phyloP scores from a whole-genome alignment of 2,329 filamentous ascomycete species.

The Aureobasidium leucospermi region DNA sequence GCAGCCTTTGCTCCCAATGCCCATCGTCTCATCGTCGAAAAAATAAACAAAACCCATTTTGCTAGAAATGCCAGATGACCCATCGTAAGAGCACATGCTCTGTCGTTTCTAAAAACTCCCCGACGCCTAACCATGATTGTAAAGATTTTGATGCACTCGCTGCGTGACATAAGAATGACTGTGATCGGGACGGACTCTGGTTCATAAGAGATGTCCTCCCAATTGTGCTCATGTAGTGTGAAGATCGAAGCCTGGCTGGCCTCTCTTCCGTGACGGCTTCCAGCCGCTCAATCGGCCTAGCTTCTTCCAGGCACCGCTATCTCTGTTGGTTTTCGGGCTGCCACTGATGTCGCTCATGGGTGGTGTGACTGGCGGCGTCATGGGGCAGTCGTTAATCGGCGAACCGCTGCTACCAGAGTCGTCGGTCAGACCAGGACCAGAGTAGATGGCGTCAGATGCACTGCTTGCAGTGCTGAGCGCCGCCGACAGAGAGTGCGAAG shows the following conservation, averaged over 20 bases:
- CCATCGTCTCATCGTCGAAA: not conserved
- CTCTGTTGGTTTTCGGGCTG: constrained; percentile 19
- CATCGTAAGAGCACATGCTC: not conserved
- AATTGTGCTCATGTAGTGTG: constrained; percentile 6
- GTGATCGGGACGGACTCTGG: not conserved
- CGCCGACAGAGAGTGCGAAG: constrained; percentile 15
- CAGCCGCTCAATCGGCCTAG: constrained; percentile 30
- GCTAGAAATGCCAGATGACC: constrained; percentile 6
- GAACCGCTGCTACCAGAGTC: constrained; percentile 59
- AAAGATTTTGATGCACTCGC: constrained; percentile 11
- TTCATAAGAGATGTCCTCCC: constrained; percentile 10
- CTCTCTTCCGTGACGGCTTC: constrained; percentile 29
- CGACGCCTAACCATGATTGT: constrained; percentile 12
- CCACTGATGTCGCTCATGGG: constrained; percentile 39
- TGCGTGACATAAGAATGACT: constrained; percentile 12
- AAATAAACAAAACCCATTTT: not conserved
- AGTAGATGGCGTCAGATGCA: constrained; percentile 25
- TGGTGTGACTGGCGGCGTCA: constrained; percentile 69
- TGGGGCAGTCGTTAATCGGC: constrained; percentile 43
- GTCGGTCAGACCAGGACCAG: constrained; percentile 49
- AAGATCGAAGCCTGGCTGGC: constrained; percentile 17
- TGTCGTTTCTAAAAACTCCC: constrained; percentile 5
- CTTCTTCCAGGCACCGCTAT: constrained; percentile 33
- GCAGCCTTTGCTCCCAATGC: not conserved
- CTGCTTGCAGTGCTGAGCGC: constrained; percentile 12